Base-by-base conservation (phyloP, 108 stramenopile species). In the Skeletonema marinoi region DNA sequence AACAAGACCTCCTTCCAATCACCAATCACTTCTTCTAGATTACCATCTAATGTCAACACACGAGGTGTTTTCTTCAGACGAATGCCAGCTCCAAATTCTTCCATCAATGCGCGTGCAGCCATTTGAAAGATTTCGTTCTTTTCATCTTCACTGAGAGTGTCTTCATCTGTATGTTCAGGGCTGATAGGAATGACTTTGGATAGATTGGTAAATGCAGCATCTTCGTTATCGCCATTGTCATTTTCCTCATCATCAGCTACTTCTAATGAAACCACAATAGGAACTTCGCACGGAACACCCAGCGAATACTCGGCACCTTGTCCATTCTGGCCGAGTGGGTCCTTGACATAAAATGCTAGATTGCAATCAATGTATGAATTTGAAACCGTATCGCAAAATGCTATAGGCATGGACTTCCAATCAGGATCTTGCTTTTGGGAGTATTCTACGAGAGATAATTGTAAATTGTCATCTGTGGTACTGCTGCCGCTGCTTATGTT, bases 351-450 rank as follows among this genome's bases (percentile, higher is more conserved):
- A 51, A 81, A 81, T 25, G 80, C 80, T 59, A 81, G 66, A 33
- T 73, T 81, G 69, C 80, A 81, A 71, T 81, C 80, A 30, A 81
- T 71, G 32, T 81, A 81, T 10, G 80, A 74, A 17, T 81, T 75
- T 62, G 80, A 66, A 21, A 35, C 21, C 4, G 44, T 36, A 16
- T 81, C 80, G 46, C 80, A 81, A 41, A 81, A 81, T 48, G 80
- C 80, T 6, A 81, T 25, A 8, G 80, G 80, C 80, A 81, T 81
- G 35, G 58, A 58, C 66, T 81, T 81, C 80, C 80, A 81, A 36
- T 81, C 80, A 17, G 74, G 73, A 81, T 81, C 80, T 69, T 74
- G 80, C 60, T 67, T 74, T 60, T 81, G 80, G 9, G 80, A 81
- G 59, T 81, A 81, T 67, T 81, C 80, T 21, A 81, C 60, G 2